A percentile compares a stretch with the other conserved stretches of the same genome.
phyloP scores from a whole-genome alignment of 345 rosid genomes.

The Salix suchowensis region DNA sequence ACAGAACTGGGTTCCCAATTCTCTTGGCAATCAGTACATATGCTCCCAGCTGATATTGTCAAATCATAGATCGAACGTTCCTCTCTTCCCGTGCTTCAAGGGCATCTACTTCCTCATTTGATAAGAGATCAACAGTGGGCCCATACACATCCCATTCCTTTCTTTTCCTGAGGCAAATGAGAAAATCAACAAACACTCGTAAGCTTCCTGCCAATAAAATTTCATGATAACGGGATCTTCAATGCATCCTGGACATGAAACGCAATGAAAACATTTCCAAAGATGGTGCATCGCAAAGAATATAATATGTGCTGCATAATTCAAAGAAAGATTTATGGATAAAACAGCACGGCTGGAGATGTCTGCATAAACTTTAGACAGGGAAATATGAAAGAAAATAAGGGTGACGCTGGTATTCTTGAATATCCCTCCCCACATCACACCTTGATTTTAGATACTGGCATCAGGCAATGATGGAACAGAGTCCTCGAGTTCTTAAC shows the following conservation, averaged over 20 bases:
- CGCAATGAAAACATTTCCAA: background rate
- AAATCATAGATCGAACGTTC: constrained; percentile 29
- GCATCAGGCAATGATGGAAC: too few relatives aligned
- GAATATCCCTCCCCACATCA: too few relatives aligned
- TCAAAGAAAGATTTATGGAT: too few relatives aligned
- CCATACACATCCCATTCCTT: constrained; percentile 86
- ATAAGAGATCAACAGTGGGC: constrained; percentile 69
- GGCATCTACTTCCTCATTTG: constrained; percentile 76
- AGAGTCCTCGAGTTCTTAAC: too few relatives aligned
- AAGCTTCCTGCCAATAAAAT: background rate
- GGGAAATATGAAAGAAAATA: too few relatives aligned
- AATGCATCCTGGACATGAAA: background rate
- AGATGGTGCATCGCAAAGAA: background rate
- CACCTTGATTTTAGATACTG: too few relatives aligned
- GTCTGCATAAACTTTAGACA: too few relatives aligned
- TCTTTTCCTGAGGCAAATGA: constrained; percentile 58
- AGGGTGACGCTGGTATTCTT: too few relatives aligned
- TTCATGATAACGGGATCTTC: background rate
- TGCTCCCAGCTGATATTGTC: background rate
- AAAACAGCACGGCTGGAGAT: too few relatives aligned
- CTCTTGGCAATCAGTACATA: background rate
- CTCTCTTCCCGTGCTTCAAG: constrained; percentile 85
- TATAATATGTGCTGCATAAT: too few relatives aligned
- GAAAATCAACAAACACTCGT: background rate
- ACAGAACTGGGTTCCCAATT: background rate